Evolutionary conservation across 2,329 filamentous ascomycete genomes (phyloP).

Genomic region (Zarea fungicola): DNA sequence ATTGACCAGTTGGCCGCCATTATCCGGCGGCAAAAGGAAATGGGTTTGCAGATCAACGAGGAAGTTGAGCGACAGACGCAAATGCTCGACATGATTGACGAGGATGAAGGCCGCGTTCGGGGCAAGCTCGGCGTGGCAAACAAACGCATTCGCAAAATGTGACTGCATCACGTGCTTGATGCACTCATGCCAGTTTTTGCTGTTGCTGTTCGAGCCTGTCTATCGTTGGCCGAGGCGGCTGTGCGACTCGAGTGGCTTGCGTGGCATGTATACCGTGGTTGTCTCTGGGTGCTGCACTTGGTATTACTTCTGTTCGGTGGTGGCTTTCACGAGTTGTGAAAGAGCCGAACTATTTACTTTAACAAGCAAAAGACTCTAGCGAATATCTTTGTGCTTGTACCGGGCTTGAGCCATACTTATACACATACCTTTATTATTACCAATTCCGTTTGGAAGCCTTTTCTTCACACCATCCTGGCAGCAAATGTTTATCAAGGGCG

Average conservation of each 20-base stretch:
- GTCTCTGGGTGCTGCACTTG: conserved; percentile 10
- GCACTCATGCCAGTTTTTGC: conserved; percentile 16
- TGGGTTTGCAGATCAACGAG: conserved; percentile 69
- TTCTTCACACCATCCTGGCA: too few relatives aligned
- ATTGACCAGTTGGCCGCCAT: conserved; percentile 64
- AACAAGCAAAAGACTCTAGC: too few relatives aligned
- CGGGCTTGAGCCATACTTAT: too few relatives aligned
- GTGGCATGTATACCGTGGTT: conserved; percentile 18
- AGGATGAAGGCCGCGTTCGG: conserved; percentile 60
- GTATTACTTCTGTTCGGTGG: neutral
- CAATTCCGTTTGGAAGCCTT: too few relatives aligned
- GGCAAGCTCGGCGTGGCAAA: conserved; percentile 71
- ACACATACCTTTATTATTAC: too few relatives aligned
- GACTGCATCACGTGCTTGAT: conserved; percentile 26
- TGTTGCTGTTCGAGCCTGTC: conserved; percentile 22
- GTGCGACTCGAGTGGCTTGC: conserved; percentile 29
- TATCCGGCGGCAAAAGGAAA: conserved; percentile 68
- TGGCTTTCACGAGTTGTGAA: neutral
- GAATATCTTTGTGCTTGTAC: too few relatives aligned
- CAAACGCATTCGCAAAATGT: conserved; percentile 63
- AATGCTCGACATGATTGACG: conserved; percentile 61
- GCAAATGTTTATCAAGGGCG: too few relatives aligned
- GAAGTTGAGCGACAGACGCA: conserved; percentile 68
- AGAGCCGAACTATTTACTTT: too few relatives aligned
- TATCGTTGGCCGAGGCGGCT: conserved; percentile 24